These are phyloP conservation scores for Phalaenopsis aphrodite DNA, from an alignment of 106 monocot genomes.

Conservation along the genomic window DNA sequence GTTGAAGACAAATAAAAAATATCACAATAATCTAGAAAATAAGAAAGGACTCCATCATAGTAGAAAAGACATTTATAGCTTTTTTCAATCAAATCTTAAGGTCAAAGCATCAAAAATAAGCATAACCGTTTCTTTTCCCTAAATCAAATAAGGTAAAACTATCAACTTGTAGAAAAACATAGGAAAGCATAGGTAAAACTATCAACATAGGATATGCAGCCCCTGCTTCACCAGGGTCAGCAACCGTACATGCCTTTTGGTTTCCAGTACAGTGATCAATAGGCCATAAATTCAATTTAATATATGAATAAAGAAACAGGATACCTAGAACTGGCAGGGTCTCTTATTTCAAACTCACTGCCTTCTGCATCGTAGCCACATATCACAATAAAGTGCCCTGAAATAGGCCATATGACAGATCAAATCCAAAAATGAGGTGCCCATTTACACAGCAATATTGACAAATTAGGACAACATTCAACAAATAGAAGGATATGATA, in stretches of 20 bases:
- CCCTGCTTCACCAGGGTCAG: not conserved
- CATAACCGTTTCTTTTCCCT: not conserved
- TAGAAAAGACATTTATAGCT: not conserved
- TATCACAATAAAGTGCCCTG: constrained; percentile 89
- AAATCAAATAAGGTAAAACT: not conserved
- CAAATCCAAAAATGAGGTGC: not conserved
- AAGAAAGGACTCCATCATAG: not conserved
- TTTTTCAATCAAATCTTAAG: not conserved
- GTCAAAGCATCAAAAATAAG: not conserved
- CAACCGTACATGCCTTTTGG: not conserved
- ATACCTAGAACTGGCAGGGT: constrained; percentile 87
- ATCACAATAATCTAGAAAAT: not conserved
- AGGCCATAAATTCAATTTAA: not conserved
- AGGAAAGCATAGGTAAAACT: too few relatives aligned
- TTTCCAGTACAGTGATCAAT: not conserved
- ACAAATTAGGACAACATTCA: not conserved
- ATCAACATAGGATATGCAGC: too few relatives aligned
- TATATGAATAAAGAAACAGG: not conserved
- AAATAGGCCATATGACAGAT: constrained; percentile 1
- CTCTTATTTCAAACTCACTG: constrained; percentile 89
- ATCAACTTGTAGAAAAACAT: not conserved
- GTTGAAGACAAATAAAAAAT: not conserved
- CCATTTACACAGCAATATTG: not conserved
- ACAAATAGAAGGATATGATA: not conserved
- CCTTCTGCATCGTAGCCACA: constrained; percentile 73